Evolutionary conservation across 345 rosid genomes (phyloP).

Genomic region (Corchorus olitorius): DNA sequence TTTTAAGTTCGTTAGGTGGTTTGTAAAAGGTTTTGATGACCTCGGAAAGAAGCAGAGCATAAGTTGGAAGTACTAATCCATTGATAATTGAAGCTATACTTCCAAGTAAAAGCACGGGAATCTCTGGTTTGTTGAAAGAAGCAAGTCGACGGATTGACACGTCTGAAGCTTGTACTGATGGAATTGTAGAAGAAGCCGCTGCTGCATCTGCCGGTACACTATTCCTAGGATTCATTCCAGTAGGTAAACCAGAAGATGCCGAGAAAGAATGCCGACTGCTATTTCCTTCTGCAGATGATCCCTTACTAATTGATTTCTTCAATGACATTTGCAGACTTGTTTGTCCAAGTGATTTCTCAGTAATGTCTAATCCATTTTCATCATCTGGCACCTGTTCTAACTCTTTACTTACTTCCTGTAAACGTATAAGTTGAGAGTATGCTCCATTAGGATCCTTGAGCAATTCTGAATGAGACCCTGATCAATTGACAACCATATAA

Average conservation of each 20-base stretch:
- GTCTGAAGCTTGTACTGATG: slow-evolving; percentile 24
- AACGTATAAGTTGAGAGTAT: slow-evolving; percentile 71
- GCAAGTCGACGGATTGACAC: slow-evolving; percentile 58
- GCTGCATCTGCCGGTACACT: slow-evolving; percentile 25
- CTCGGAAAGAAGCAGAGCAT: slow-evolving; percentile 56
- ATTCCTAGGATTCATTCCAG: slow-evolving; percentile 17
- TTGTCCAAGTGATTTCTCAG: slow-evolving; percentile 15
- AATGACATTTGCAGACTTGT: slow-evolving; percentile 30
- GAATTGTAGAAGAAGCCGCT: not conserved
- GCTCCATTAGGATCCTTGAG: slow-evolving; percentile 69
- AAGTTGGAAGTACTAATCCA: slow-evolving; percentile 62
- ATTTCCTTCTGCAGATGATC: slow-evolving; percentile 46
- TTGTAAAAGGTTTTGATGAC: slow-evolving; percentile 63
- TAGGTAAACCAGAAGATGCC: slow-evolving; percentile 30
- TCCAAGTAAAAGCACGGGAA: slow-evolving; percentile 59
- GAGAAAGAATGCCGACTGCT: slow-evolving; percentile 36
- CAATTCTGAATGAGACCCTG: slow-evolving; percentile 68
- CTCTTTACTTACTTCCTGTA: slow-evolving; percentile 56
- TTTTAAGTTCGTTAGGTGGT: slow-evolving; percentile 45
- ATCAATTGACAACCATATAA: not conserved
- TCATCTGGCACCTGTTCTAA: slow-evolving; percentile 26
- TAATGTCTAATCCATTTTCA: slow-evolving; percentile 16
- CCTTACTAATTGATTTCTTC: slow-evolving; percentile 27
- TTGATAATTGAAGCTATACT: slow-evolving; percentile 45
- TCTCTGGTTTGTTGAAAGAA: slow-evolving; percentile 66